Conservation (phyloP, 176 grass and related monocot genomes). For the Alopecurus myosuroides region DNA sequence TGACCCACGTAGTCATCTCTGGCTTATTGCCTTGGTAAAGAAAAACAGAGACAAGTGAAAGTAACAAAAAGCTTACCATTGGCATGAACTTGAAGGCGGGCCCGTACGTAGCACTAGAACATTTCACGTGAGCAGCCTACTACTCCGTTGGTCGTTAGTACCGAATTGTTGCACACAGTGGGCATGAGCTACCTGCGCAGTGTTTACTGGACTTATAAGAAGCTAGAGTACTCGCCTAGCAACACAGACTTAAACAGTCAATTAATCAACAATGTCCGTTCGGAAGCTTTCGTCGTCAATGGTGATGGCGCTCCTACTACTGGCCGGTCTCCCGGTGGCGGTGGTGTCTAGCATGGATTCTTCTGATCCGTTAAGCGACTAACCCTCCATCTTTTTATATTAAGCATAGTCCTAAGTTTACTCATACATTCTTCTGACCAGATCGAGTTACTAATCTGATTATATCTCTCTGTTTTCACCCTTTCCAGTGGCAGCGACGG, state of each 20-base stretch:
- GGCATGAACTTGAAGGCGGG: background rate
- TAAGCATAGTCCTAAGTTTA: background rate
- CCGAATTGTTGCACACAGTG: background rate
- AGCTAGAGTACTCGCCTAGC: background rate
- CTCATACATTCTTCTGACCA: background rate
- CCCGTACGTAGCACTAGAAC: background rate
- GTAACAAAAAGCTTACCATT: too few species aligned
- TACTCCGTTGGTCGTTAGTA: background rate
- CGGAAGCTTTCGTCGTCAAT: background rate
- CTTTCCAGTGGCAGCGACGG: background rate
- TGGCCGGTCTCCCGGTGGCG: background rate
- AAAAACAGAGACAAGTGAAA: too few species aligned
- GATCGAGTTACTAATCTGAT: background rate
- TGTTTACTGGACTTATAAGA: background rate
- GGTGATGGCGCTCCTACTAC: background rate
- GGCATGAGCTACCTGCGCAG: background rate
- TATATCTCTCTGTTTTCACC: background rate
- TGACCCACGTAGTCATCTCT: too few species aligned
- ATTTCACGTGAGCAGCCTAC: background rate
- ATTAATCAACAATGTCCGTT: background rate
- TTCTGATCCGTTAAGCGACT: background rate
- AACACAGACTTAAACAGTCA: background rate
- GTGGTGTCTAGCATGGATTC: background rate
- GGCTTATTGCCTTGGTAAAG: too few species aligned
- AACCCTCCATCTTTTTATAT: background rate